Evolutionary conservation across 306 rosid species (phyloP).

Genomic region (Alnus glutinosa): DNA sequence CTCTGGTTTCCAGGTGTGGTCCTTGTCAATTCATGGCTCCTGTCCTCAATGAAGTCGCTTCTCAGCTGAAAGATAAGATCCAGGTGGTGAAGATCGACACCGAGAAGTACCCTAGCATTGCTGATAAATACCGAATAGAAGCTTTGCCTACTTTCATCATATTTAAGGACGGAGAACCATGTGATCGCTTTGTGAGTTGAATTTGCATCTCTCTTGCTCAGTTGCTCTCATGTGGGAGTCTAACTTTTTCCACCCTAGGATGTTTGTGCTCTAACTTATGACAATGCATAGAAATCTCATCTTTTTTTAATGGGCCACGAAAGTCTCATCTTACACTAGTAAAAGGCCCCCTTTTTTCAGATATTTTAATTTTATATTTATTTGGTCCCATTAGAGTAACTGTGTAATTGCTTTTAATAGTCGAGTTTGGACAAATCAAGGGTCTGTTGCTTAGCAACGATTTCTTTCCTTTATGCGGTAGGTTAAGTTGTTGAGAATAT

Average conservation of each 20-base stretch:
- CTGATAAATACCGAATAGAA: conserved; percentile 69
- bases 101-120: conserved; percentile 85
- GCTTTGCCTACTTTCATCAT: conserved; percentile 94
- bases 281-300: conserved; percentile 10
- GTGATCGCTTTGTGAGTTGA: conserved; percentile 78
- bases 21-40: conserved; percentile 98
- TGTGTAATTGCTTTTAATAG: conserved; percentile 1
- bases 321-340: no score
- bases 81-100: conserved; percentile 90
- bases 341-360: neutral
- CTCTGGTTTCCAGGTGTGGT: conserved; percentile 75
- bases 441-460: neutral
- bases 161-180: conserved; percentile 81
- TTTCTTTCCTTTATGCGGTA: neutral
- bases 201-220: conserved; percentile 1
- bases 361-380: neutral
- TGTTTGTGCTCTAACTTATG: conserved; percentile 3
- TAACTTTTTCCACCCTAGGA: conserved; percentile 7
- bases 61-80: conserved; percentile 56
- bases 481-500: neutral
- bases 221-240: conserved; percentile 3
- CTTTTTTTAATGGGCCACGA: neutral
- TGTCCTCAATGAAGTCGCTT: conserved; percentile 74
- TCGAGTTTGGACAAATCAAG: neutral
- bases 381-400: neutral